Base-by-base conservation (phyloP, 2,329 filamentous ascomycete genomes). In the Parastagonospora avenae region DNA sequence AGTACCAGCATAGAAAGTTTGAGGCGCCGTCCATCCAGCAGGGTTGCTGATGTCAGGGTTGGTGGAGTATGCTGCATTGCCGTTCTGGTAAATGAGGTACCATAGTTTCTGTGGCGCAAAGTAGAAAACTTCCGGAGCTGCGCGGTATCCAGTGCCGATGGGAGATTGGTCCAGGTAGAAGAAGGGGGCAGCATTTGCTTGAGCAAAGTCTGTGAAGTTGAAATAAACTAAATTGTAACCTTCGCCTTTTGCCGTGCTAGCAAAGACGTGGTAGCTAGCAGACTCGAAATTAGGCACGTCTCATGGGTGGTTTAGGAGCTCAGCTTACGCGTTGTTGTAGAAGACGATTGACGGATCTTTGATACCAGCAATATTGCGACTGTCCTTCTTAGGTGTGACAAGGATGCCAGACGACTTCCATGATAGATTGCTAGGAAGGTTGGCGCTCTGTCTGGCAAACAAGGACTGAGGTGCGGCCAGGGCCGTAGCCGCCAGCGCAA, bases 41-140 rank as follows among this genome's bases (percentile, higher is more conserved):
- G 75, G 74, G 51, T 78, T 65, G 59, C 52, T 66, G 52, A 77
- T 76, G 50, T 77, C 67, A 2, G 53, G 43, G 56, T 77, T 77
- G 47, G 74, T 77, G 14, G 72, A 75, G 60, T 76, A 77, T 5
- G 75, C 75, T 4, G 75, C 74, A 46, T 77, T 77, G 50, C 65
- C 72, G 56, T 77, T 74, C 53, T 77, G 74, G 58, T 67, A 77
- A 52, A 78, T 59, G 12, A 77, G 68, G 48, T 77, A 77, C 75
- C 74, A 77, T 8, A 75, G 64, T 28, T 71, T 71, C 27, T 78
- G 74, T 0, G 75, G 74, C 14, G 57, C 70, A 27, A 77, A 76
- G 62, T 70, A 77, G 60, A 77, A 77, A 28, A 77, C 70, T 46
- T 77, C 46, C 1, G 74, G 75, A 3, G 75, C 75, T 10, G 75